Evolutionary conservation across 306 rosid species (phyloP).

Genomic region (Fagus sylvatica): DNA sequence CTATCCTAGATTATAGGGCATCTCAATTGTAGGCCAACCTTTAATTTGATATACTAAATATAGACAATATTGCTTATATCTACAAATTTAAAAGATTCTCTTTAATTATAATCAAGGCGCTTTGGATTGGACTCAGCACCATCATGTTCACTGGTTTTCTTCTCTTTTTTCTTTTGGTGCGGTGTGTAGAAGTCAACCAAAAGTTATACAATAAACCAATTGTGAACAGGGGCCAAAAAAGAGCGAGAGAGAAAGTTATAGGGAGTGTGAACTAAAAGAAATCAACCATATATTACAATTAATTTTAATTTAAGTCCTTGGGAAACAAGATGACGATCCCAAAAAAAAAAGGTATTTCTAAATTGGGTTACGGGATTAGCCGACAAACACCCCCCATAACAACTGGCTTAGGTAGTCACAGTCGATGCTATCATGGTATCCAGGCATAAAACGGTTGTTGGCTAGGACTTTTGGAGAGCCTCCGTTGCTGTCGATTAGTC

Average conservation of each 20-base stretch:
- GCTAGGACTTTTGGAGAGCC: conserved; percentile 20
- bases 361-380: conserved; percentile 37
- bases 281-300: too few relatives aligned
- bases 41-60: conserved; percentile 10
- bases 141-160: background rate
- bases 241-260: background rate
- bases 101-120: background rate
- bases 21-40: conserved; percentile 20
- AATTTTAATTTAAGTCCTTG: background rate
- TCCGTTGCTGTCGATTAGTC: conserved; percentile 5
- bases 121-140: background rate
- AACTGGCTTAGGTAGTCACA: conserved; percentile 31
- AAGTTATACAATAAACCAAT: background rate
- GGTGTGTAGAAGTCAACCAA: background rate
- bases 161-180: background rate
- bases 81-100: conserved; percentile 1
- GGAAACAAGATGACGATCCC: conserved; percentile 20
- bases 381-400: conserved; percentile 41
- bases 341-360: background rate
- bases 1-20: conserved; percentile 19
- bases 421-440: conserved; percentile 31
- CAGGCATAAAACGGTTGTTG: conserved; percentile 46
- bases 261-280: too few relatives aligned
- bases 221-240: background rate
- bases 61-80: background rate